Evolutionary conservation across 2,329 filamentous ascomycete species (phyloP).

Genomic region (Cadophora malorum): DNA sequence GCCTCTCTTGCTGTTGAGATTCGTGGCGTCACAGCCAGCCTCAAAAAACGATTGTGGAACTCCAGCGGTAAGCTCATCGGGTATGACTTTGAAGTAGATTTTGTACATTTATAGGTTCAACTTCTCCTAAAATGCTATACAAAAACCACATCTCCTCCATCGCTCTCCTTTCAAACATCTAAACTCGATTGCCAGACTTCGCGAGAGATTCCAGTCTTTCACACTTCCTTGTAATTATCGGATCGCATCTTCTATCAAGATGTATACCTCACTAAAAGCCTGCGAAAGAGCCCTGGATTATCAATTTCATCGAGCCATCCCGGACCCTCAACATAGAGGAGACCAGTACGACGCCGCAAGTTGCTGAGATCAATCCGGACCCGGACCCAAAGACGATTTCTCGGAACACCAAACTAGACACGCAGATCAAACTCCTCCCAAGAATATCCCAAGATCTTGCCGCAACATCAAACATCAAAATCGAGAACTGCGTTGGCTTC

Average conservation of each 20-base stretch:
- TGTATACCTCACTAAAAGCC: background rate
- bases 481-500: slow-evolving; percentile 39
- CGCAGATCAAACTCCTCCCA: background rate
- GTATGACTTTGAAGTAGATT: background rate
- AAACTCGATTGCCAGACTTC: no score
- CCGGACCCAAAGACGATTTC: no score
- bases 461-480: slow-evolving; percentile 22
- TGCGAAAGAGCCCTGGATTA: background rate
- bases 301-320: slow-evolving; percentile 7
- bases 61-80: background rate
- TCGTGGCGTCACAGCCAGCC: slow-evolving; percentile 3
- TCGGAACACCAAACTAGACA: background rate
- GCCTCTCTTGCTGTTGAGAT: background rate
- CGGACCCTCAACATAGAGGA: background rate
- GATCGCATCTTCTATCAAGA: background rate
- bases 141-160: no score
- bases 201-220: no score
- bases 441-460: background rate
- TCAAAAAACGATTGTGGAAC: background rate
- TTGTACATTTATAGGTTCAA: no score
- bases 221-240: no score
- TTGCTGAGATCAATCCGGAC: no score
- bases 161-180: no score
- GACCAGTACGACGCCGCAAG: background rate
- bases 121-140: no score